Evolutionary conservation across 306 rosid genomes (phyloP), one percentile per base, ranked within the genome.

Genomic region (Ormosia emarginata): DNA sequence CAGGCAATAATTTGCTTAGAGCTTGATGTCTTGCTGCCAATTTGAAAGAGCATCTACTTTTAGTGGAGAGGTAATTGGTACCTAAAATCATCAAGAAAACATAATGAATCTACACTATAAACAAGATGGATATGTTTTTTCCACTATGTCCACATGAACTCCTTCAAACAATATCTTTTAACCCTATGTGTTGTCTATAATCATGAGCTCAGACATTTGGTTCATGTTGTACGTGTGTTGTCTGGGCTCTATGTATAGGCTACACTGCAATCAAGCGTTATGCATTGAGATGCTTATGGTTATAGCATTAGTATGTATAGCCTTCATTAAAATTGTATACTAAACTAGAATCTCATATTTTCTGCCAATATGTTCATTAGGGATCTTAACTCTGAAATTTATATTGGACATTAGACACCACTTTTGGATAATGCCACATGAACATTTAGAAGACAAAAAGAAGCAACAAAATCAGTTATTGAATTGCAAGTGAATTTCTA

Each of bases 1-100:
- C 97, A 52, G 81, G 74, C 90, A 90, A 58, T 87, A 24, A 55
- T 61, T 44, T 87, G 63, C 96, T 88, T 1, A 93, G 97, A 40
- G 93, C 97, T 8, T 92, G n/a, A 91, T 17, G 12, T 72, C 80
- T 57, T 62, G 8, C 62, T 39, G 9, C 78, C 72, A 67, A 41
- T 62, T 41, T 66, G 43, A 68, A 59, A 37, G 57, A 55, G 67
- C 53, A 69, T 65, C 24, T 74, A 64, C 78, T 67, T 67, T 56
- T 62, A 40, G 32, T 43, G 44, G 75, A 40, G 74, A 10, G 73
- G 73, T 81, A 75, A 81, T 77, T 61, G 34, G 53, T 76, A 67
- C 78, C 74, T 61, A 50, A 65, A 47, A 79, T 80, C 81, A 77
- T 73, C 64, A 66, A 78, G 44, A 79, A 79, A 44, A 65, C 44